A percentile compares a stretch with the other conserved stretches of the same genome.
These are phyloP conservation scores for Punctularia strigosozonata DNA, from an alignment of 768 basidiomycete species.

Conservation along the genomic window DNA sequence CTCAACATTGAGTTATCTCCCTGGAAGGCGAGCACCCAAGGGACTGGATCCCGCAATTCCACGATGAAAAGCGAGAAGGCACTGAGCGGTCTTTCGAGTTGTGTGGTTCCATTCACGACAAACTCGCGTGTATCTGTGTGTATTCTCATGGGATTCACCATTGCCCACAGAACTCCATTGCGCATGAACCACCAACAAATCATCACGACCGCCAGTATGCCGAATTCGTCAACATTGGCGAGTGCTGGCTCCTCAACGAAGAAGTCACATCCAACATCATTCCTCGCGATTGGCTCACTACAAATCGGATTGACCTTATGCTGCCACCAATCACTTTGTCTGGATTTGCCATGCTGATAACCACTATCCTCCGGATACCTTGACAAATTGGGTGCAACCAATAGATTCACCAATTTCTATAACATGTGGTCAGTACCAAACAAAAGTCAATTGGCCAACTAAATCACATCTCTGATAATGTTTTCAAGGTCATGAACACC, in stretches of 20 bases:
- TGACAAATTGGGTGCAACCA: slow-evolving; percentile 2
- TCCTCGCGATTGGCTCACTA: slow-evolving; percentile 6
- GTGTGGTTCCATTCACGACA: background rate
- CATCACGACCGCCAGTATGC: background rate
- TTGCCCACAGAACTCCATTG: background rate
- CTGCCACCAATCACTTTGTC: slow-evolving; percentile 3
- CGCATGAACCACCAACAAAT: background rate
- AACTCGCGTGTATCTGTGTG: background rate
- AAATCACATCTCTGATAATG: background rate
- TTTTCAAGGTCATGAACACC: background rate
- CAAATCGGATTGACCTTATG: background rate
- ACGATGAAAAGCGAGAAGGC: background rate
- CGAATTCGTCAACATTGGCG: slow-evolving; percentile 3
- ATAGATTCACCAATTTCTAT: slow-evolving; percentile 10
- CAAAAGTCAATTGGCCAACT: background rate
- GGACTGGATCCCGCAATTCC: slow-evolving; percentile 12
- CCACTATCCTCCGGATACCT: slow-evolving; percentile 6
- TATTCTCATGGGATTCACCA: background rate
- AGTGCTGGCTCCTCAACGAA: slow-evolving; percentile 10
- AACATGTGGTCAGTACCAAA: no score
- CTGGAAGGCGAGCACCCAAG: slow-evolving; percentile 10
- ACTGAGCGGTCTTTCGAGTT: background rate
- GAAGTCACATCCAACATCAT: slow-evolving; percentile 6
- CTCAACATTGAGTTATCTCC: slow-evolving; percentile 16
- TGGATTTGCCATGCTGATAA: background rate